Base-by-base conservation (phyloP, 2,329 filamentous ascomycete genomes). In the Mycosphaerella sp. region DNA sequence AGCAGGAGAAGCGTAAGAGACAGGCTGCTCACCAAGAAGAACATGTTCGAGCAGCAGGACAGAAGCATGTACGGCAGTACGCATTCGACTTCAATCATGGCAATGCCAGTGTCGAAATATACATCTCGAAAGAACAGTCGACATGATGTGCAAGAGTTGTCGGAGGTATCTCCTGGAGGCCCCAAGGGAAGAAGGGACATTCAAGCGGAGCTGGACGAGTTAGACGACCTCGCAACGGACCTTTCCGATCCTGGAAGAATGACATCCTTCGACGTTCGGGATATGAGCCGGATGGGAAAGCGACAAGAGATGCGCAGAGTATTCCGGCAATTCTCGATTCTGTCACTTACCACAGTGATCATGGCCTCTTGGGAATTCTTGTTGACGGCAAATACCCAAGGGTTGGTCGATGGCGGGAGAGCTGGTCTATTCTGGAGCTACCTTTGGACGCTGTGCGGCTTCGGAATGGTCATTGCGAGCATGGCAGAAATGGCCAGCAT, bases 361-460 rank as follows among this genome's bases (percentile, higher is more conserved):
- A 72, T 77, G 62, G 73, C 71, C 37, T 77, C 76, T 0, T 79
- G 77, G 76, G 77, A 80, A 57, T 70, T 71, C 13, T 64, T 71
- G 4, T 59, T 76, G 3, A 66, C 68, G 59, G 70, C 56, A 4
- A 62, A 62, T 40, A 59, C 52, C 4, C 59, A 62, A 48, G 56
- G 53, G 3, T 39, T 58, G 37, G 56, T 58, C 5, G 50, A 53
- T 41, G 56, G 56, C 8, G 56, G 56, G 4, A 43, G 52, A 41
- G 53, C 53, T 13, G 56, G 56, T 10, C 36, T 58, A 13, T 58
- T 58, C 35, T 58, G 56, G 56, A 51, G 48, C 17, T 58, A 58
- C 17, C 37, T 58, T 17, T 58, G 56, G 56, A 58, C 56, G 14
- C 36, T 58, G 2, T 3, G 40, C 17, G 56, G 56, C 2, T 58